phyloP scores from a whole-genome alignment of 768 basidiomycete genomes.

The Jaapia argillacea region DNA sequence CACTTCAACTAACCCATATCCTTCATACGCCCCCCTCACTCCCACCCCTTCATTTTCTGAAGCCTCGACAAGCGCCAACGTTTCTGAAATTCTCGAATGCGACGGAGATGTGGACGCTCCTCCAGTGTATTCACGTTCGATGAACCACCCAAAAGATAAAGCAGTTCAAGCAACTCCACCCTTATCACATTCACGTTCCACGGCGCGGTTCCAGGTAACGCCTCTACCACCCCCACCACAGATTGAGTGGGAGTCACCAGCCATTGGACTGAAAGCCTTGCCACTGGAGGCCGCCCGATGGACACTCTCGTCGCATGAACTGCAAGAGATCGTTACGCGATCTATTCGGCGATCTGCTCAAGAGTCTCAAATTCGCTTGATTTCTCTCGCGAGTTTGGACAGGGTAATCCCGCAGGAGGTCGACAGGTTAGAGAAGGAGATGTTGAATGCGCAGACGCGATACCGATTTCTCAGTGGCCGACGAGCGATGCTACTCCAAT shows the following conservation, averaged over 20 bases:
- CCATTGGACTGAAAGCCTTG: slow-evolving; percentile 59
- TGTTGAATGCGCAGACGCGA: slow-evolving; percentile 40
- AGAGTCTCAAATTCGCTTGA: slow-evolving; percentile 62
- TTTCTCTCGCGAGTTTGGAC: slow-evolving; percentile 55
- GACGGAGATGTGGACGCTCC: too few relatives aligned
- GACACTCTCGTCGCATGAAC: slow-evolving; percentile 38
- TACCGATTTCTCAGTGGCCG: slow-evolving; percentile 61
- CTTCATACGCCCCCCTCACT: too few relatives aligned
- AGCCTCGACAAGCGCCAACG: too few relatives aligned
- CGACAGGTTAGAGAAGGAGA: neutral
- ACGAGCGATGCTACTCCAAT: slow-evolving; percentile 63
- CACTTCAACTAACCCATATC: too few relatives aligned
- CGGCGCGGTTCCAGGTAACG: slow-evolving; percentile 10
- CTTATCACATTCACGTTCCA: too few relatives aligned
- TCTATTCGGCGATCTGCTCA: slow-evolving; percentile 61
- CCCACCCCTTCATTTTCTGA: too few relatives aligned
- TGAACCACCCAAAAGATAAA: too few relatives aligned
- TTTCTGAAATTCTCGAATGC: too few relatives aligned
- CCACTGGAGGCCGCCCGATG: slow-evolving; percentile 63
- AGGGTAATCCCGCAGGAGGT: slow-evolving; percentile 24
- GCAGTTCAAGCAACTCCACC: too few relatives aligned
- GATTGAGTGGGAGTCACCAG: slow-evolving; percentile 44
- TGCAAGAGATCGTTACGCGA: slow-evolving; percentile 63
- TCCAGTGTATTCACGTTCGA: too few relatives aligned
- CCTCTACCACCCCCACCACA: slow-evolving; percentile 36